Percentiles rank a stretch among this genome's conserved stretches.
These are phyloP conservation scores for Podila epigama DNA, from an alignment of 192 early-diverging fungal genomes.

Conservation along the genomic window DNA sequence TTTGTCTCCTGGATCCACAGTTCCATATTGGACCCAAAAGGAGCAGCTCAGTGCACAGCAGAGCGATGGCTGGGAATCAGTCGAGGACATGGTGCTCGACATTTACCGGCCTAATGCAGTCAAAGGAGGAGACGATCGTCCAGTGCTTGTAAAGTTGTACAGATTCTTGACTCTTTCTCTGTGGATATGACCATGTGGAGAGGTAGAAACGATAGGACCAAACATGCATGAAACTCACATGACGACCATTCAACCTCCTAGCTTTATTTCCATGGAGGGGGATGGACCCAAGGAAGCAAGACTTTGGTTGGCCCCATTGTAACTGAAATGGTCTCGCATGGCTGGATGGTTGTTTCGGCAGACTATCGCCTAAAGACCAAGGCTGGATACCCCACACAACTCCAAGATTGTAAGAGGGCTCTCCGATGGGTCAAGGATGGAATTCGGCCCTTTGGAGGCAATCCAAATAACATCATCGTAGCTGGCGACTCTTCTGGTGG, in stretches of 20 bases:
- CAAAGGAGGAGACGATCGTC: constrained; percentile 28
- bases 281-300: constrained; percentile 68
- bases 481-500: constrained; percentile 60
- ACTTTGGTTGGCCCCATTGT: constrained; percentile 49
- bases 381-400: constrained; percentile 59
- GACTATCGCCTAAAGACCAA: constrained; percentile 63
- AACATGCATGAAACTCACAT: too few species aligned
- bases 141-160: constrained; percentile 36
- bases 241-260: too few species aligned
- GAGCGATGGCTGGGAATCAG: constrained; percentile 33
- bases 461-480: constrained; percentile 68
- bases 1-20: too few species aligned
- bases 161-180: too few species aligned
- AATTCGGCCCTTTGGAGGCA: constrained; percentile 68
- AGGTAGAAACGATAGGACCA: too few species aligned
- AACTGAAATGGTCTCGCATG: constrained; percentile 40
- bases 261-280: constrained; percentile 73
- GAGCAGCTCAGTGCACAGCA: constrained; percentile 12
- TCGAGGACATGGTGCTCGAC: constrained; percentile 34
- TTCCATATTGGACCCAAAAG: constrained; percentile 35
- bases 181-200: too few species aligned
- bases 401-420: constrained; percentile 73
- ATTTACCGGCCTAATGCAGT: constrained; percentile 38
- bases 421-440: constrained; percentile 71
- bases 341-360: constrained; percentile 68